Evolutionary conservation across 73 alveolate species (phyloP), one percentile per base, ranked within the genome.

Genomic region (Blepharisma japonicum): DNA sequence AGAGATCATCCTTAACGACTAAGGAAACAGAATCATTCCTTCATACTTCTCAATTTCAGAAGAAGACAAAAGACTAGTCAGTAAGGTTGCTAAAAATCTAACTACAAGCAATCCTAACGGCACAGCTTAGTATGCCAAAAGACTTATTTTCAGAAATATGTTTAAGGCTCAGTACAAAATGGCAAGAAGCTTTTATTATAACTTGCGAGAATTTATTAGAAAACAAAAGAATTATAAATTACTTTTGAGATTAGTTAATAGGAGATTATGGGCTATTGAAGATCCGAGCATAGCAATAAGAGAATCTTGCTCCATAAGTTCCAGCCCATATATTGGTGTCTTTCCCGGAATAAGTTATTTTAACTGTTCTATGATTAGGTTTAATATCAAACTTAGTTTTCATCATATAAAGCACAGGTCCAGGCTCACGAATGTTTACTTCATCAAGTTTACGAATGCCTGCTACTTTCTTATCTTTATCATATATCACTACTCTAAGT

Each of bases 1-100:
- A 32, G 97, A 95, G 79, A 93, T 95, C 77, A 94, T 95, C 68
- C 96, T 97, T 9, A 94, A 92, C 82, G 98, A 94, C 80, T 68
- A 55, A 71, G 94, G 92, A 27, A 77, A 79, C 87, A 71, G 99
- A 74, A 91, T 89, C 83, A 95, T 97, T 7, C 99, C 99, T 11
- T 91, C 98, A 39, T 95, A 87, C 78, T 98, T 95, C 23, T 96
- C 98, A 20, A 91, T 86, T 86, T 90, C 96, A 38, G 80, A 74
- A 25, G 98, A 95, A 77, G 91, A 81, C 47, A 96, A 93, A 67
- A 78, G 96, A 68, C 84, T 95, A 7, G 96, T 95, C 49, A 98
- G 99, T n/a, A 98, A 95, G 78, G 96, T 96, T 21, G 98, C 98
- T 11, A 94, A 94, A 81, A 90, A 91, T 68, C 86, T 86, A 55